Conservation (phyloP, 1,139 yeast species). For the Yamadazyma buinensis region DNA sequence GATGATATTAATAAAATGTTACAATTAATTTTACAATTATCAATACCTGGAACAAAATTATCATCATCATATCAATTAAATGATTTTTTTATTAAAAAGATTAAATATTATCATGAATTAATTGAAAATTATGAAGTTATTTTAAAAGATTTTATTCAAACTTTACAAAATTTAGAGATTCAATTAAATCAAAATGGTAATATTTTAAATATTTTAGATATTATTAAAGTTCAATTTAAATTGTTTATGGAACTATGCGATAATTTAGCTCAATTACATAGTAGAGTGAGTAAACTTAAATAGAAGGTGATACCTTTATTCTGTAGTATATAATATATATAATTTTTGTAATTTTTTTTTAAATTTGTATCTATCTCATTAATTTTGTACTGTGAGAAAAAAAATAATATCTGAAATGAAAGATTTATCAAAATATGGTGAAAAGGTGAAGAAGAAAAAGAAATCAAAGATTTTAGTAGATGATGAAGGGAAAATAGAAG, state of each 20-base stretch:
- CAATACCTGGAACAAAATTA: slow-evolving; percentile 64
- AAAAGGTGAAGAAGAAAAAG: slow-evolving; percentile 12
- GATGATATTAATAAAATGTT: slow-evolving; percentile 69
- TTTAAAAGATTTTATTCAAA: slow-evolving; percentile 65
- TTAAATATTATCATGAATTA: slow-evolving; percentile 63
- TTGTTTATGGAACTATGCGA: slow-evolving; percentile 91
- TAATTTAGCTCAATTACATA: slow-evolving; percentile 84
- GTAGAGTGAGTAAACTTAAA: slow-evolving; percentile 33
- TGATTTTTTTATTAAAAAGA: slow-evolving; percentile 48
- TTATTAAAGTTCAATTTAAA: slow-evolving; percentile 77
- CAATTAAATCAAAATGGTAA: slow-evolving; percentile 48
- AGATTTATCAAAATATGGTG: slow-evolving; percentile 16
- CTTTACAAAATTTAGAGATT: slow-evolving; percentile 40
- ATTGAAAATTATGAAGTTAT: slow-evolving; percentile 72
- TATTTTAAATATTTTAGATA: slow-evolving; percentile 54
- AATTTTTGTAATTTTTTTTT: not conserved
- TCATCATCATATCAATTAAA: slow-evolving; percentile 51
- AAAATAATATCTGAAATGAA: too few relatives aligned
- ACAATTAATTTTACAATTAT: slow-evolving; percentile 60
- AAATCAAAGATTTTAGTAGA: slow-evolving; percentile 1
- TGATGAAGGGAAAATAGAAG: slow-evolving; percentile 18
- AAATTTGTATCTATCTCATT: not conserved
- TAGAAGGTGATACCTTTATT: not conserved
- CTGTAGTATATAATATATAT: not conserved
- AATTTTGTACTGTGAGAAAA: not conserved